Evolutionary conservation across 2,329 filamentous ascomycete genomes (phyloP), one percentile per base, ranked within the genome.

Genomic region (Pseudocercospora musae): DNA sequence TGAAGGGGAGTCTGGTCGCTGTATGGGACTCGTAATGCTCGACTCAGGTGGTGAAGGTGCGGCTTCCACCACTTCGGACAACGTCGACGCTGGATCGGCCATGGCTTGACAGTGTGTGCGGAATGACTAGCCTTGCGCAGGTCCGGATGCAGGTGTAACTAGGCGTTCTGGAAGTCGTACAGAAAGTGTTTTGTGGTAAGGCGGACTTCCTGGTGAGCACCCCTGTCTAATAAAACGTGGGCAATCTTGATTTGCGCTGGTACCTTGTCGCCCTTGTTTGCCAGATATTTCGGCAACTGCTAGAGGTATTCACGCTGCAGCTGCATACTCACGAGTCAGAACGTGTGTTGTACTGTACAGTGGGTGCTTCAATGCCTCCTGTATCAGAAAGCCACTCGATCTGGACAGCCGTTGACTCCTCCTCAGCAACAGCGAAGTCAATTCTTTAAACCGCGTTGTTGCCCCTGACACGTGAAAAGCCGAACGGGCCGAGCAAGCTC

Each of bases 1-100:
- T 56, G 87, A 85, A n/a, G 89, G 88, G 37, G 88, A 90, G 62
- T 80, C 81, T 68, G 81, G 79, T 70, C 82, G 82, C 49, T 68
- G 65, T 23, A 66, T 62, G 15, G 71, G 73, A 40, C 40, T 70
- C 56, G 66, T 63, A 40, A 68, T 65, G 58, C 58, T 71, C 70
- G 66, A 73, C 59, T 57, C 68, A 50, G 63, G 71, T 61, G 66
- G 68, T 25, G 52, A 61, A 31, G 59, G 59, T 40, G 48, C 48
- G 40, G 52, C 29, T 37, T 54, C 52, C 29, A 37, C 52, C 18
- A 54, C 52, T 33, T 54, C 52, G 52, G 27, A 37, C 29, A 21
- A 37, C 31, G 52, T 54, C 29, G 52, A 54, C 52, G 52, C 52
- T 37, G 52, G 18, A 54, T 54, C 52, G 52, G 52, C 52, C 52